A percentile compares a stretch with the other conserved stretches of the same genome.
Conservation (phyloP, 2,329 filamentous ascomycete species). For the Pseudogymnoascus sp. region DNA sequence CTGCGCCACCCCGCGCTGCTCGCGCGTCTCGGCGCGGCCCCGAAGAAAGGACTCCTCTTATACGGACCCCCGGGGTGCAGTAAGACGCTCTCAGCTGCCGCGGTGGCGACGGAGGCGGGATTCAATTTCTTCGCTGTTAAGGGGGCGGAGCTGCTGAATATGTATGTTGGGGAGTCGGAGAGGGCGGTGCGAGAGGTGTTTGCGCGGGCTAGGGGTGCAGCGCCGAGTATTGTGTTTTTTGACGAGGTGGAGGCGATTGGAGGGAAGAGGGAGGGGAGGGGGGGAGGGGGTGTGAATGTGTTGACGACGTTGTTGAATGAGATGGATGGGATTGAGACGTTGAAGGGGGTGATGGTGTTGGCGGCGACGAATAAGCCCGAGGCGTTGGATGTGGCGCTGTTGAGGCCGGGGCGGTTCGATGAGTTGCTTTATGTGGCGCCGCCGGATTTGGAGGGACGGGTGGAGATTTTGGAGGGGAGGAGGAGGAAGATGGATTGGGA, state of each 20-base stretch:
- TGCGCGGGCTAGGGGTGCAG: slow-evolving; percentile 73
- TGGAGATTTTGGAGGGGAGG: slow-evolving; percentile 68
- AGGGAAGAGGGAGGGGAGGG: slow-evolving; percentile 39
- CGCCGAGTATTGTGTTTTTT: slow-evolving; percentile 91
- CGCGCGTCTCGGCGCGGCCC: slow-evolving; percentile 44
- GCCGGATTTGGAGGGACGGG: slow-evolving; percentile 64
- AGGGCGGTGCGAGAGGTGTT: slow-evolving; percentile 80
- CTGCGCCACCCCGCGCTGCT: slow-evolving; percentile 43
- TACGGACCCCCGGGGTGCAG: slow-evolving; percentile 93
- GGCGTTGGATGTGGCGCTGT: slow-evolving; percentile 74
- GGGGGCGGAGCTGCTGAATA: slow-evolving; percentile 85
- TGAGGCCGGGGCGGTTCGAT: slow-evolving; percentile 81
- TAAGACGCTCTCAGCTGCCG: slow-evolving; percentile 87
- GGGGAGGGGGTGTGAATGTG: slow-evolving; percentile 63
- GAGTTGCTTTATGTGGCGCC: slow-evolving; percentile 79
- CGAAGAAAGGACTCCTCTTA: slow-evolving; percentile 75
- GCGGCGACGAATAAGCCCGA: slow-evolving; percentile 90
- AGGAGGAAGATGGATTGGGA: slow-evolving; percentile 53
- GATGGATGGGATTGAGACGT: slow-evolving; percentile 87
- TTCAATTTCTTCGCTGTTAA: slow-evolving; percentile 95
- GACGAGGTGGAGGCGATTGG: slow-evolving; percentile 89
- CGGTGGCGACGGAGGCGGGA: slow-evolving; percentile 80
- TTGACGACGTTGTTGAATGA: slow-evolving; percentile 86
- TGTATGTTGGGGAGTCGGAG: slow-evolving; percentile 96
- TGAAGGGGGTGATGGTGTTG: slow-evolving; percentile 77